These are phyloP conservation scores for Vigna hirtella DNA, from an alignment of 306 rosid species.

Conservation along the genomic window DNA sequence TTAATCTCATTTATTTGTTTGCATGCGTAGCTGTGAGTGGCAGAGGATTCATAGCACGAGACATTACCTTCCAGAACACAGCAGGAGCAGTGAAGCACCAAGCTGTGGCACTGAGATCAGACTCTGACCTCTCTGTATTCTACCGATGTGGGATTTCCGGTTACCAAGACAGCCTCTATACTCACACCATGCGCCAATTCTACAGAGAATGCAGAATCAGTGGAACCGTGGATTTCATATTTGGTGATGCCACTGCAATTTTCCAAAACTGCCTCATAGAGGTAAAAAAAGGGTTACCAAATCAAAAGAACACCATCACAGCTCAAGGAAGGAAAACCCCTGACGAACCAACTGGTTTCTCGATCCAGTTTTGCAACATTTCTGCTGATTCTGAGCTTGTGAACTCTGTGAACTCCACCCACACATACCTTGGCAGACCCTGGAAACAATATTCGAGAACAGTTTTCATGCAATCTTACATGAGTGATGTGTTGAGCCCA, in stretches of 20 bases:
- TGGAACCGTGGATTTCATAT: constrained; percentile 83
- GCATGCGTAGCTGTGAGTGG: constrained; percentile 79
- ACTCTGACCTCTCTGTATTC: constrained; percentile 76
- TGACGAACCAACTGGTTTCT: constrained; percentile 63
- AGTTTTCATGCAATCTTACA: constrained; percentile 61
- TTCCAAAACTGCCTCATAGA: constrained; percentile 72
- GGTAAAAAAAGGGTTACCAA: constrained; percentile 57
- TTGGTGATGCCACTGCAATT: constrained; percentile 66
- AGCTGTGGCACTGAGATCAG: constrained; percentile 77
- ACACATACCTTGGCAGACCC: constrained; percentile 74
- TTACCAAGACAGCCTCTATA: constrained; percentile 72
- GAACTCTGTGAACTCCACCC: constrained; percentile 36
- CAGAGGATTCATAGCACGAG: constrained; percentile 74
- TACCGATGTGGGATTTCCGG: constrained; percentile 63
- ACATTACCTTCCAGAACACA: constrained; percentile 54
- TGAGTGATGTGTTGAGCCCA: constrained; percentile 57
- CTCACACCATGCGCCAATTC: constrained; percentile 79
- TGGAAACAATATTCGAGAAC: constrained; percentile 77
- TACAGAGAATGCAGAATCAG: constrained; percentile 69
- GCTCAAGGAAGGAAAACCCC: constrained; percentile 70
- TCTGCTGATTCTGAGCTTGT: constrained; percentile 49
- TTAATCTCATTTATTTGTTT: not conserved
- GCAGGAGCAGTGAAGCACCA: constrained; percentile 50
- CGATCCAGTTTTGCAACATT: constrained; percentile 62
- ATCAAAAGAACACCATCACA: constrained; percentile 81